Evolutionary conservation across 352 stramenopile genomes (phyloP).

Genomic region (Pythium sp.): DNA sequence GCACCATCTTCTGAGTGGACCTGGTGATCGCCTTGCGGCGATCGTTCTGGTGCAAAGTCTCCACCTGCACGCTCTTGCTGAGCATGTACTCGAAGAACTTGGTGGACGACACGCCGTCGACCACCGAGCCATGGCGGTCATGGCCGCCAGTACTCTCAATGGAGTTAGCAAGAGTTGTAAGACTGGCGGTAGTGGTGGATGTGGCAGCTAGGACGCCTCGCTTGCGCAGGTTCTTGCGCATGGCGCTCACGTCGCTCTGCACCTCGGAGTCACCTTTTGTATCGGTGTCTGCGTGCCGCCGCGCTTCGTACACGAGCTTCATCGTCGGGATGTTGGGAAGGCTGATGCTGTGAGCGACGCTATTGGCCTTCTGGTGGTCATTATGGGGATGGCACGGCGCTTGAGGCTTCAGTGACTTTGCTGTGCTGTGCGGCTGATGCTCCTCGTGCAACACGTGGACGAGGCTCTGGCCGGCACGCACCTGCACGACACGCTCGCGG

Average conservation of each 20-base stretch:
- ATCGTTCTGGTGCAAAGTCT: constrained; percentile 36
- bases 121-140: background rate
- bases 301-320: constrained; percentile 16
- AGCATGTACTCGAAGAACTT: constrained; percentile 49
- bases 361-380: background rate
- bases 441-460: constrained; percentile 30
- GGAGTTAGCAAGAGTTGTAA: background rate
- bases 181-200: background rate
- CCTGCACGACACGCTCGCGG: constrained; percentile 48
- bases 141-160: background rate
- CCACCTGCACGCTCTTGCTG: constrained; percentile 36
- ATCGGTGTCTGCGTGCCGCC: background rate
- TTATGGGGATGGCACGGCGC: background rate
- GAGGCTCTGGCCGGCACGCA: constrained; percentile 50
- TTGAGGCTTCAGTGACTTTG: background rate
- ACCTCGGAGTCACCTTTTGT: background rate
- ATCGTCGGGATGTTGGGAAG: constrained; percentile 10
- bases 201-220: constrained; percentile 17
- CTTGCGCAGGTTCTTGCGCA: constrained; percentile 20
- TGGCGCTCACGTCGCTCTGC: constrained; percentile 14
- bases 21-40: constrained; percentile 37
- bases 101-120: constrained; percentile 10
- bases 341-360: background rate
- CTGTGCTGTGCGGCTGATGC: background rate
- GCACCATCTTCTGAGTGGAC: constrained; percentile 30